Conservation (phyloP, 2,329 filamentous ascomycete species). For the Kalmusia sp. region DNA sequence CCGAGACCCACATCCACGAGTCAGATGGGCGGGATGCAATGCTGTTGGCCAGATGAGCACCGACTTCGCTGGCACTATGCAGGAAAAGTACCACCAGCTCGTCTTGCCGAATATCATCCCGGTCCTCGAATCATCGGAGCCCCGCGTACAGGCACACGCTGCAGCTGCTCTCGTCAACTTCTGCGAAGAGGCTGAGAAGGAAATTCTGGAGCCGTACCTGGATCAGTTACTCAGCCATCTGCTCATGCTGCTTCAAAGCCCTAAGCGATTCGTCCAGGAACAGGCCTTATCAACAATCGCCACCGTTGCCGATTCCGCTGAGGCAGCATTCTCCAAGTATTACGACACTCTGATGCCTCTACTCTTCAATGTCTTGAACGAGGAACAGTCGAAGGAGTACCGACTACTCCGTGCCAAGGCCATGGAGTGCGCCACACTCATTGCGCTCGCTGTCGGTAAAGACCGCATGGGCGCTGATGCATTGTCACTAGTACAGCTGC, state of each 20-base stretch:
- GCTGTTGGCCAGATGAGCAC: slow-evolving; percentile 99
- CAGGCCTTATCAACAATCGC: slow-evolving; percentile 97
- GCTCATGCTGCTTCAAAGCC: slow-evolving; percentile 85
- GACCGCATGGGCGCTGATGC: slow-evolving; percentile 90
- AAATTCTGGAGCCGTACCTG: slow-evolving; percentile 88
- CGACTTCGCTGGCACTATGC: slow-evolving; percentile 97
- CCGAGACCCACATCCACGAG: slow-evolving; percentile 87
- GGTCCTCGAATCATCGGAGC: slow-evolving; percentile 86
- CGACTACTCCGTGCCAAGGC: slow-evolving; percentile 91
- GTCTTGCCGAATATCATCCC: slow-evolving; percentile 92
- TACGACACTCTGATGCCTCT: slow-evolving; percentile 96
- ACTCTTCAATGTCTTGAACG: slow-evolving; percentile 84
- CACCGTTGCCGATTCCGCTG: slow-evolving; percentile 97
- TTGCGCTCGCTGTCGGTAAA: slow-evolving; percentile 92
- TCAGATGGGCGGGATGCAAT: slow-evolving; percentile 97
- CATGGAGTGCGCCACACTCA: slow-evolving; percentile 98
- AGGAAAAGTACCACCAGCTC: slow-evolving; percentile 88
- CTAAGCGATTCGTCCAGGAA: slow-evolving; percentile 96
- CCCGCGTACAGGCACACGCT: slow-evolving; percentile 94
- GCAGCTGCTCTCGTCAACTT: slow-evolving; percentile 99
- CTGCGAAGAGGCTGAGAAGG: slow-evolving; percentile 96
- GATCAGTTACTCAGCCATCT: slow-evolving; percentile 85
- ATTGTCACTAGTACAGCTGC: slow-evolving; percentile 82
- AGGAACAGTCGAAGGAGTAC: slow-evolving; percentile 93
- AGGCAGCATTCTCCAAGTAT: slow-evolving; percentile 92